Evolutionary conservation across 1,284 basidiomycete species (phyloP).

Genomic region (Garcileccinum viscosum): DNA sequence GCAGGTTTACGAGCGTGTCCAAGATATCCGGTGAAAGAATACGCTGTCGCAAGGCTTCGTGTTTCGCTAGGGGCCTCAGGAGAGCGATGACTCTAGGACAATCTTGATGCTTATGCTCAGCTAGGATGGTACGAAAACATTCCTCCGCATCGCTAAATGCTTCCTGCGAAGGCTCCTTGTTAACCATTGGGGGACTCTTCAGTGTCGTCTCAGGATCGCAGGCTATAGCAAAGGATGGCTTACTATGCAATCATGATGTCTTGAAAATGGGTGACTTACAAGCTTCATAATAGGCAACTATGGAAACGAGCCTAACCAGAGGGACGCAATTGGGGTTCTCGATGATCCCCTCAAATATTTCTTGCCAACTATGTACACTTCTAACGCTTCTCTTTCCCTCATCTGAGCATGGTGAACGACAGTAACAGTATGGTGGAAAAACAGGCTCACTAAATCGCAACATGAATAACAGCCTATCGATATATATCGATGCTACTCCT

Average conservation of each 20-base stretch:
- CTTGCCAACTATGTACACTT: constrained; percentile 15
- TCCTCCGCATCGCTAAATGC: constrained; percentile 14
- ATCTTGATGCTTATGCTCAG: constrained; percentile 23
- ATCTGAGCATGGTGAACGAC: constrained; percentile 7
- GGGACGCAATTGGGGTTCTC: constrained; percentile 1
- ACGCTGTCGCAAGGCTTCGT: constrained; percentile 13
- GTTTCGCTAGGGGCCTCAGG: constrained; percentile 25
- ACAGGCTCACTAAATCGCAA: constrained; percentile 31
- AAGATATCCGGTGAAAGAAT: constrained; percentile 27
- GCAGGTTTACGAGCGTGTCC: constrained; percentile 17
- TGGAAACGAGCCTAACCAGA: constrained; percentile 30
- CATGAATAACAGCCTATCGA: constrained; percentile 38
- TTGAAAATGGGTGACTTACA: constrained; percentile 13
- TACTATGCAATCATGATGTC: not conserved
- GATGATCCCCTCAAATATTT: constrained; percentile 18
- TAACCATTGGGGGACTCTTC: not conserved
- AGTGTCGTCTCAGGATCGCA: constrained; percentile 1
- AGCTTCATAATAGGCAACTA: constrained; percentile 34
- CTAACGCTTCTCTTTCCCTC: constrained; percentile 30
- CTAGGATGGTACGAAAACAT: constrained; percentile 20
- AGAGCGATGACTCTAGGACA: constrained; percentile 31
- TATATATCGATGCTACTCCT: constrained; percentile 24
- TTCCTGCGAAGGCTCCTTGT: not conserved
- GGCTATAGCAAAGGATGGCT: constrained; percentile 5
- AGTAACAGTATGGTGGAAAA: not conserved